Percentiles rank a stretch among this genome's conserved stretches.
Conservation (phyloP, 495 filamentous ascomycete genomes). For the Neurospora sp. region DNA sequence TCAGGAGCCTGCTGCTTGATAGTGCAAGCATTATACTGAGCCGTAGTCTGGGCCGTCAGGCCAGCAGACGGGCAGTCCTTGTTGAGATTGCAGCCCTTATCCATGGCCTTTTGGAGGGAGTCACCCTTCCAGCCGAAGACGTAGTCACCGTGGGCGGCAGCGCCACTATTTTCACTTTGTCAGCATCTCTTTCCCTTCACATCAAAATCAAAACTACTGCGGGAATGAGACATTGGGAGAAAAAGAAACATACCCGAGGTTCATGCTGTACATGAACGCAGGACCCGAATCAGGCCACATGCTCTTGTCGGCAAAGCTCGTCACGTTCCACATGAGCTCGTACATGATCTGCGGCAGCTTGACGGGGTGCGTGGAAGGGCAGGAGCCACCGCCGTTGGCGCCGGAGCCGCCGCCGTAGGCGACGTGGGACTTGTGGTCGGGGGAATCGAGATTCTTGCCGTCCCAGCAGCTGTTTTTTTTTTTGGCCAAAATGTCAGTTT, state of each 20-base stretch:
- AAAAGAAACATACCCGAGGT: constrained; percentile 32
- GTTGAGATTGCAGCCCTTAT: constrained; percentile 49
- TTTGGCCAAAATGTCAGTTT: constrained; percentile 6
- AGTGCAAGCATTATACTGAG: constrained; percentile 39
- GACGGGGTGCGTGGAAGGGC: constrained; percentile 51
- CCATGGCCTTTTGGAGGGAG: constrained; percentile 53
- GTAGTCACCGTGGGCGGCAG: constrained; percentile 63
- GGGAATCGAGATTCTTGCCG: constrained; percentile 45
- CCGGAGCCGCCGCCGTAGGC: constrained; percentile 45
- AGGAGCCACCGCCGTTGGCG: constrained; percentile 44
- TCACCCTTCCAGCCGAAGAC: constrained; percentile 66
- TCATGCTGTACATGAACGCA: constrained; percentile 41
- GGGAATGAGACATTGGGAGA: neutral
- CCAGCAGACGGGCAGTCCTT: constrained; percentile 36
- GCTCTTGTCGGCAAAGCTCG: constrained; percentile 41
- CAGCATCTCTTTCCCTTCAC: neutral
- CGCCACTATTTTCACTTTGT: constrained; percentile 17
- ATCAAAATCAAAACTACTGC: constrained; percentile 16
- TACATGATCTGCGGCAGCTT: constrained; percentile 59
- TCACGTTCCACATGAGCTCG: constrained; percentile 56
- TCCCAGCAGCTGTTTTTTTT: constrained; percentile 35
- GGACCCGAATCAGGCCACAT: constrained; percentile 50
- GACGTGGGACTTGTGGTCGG: constrained; percentile 55
- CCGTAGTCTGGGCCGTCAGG: constrained; percentile 31
- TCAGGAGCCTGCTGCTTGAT: constrained; percentile 39